Evolutionary conservation across 1,284 basidiomycete species (phyloP).

Genomic region (Cutaneotrichosporon spelunceum): DNA sequence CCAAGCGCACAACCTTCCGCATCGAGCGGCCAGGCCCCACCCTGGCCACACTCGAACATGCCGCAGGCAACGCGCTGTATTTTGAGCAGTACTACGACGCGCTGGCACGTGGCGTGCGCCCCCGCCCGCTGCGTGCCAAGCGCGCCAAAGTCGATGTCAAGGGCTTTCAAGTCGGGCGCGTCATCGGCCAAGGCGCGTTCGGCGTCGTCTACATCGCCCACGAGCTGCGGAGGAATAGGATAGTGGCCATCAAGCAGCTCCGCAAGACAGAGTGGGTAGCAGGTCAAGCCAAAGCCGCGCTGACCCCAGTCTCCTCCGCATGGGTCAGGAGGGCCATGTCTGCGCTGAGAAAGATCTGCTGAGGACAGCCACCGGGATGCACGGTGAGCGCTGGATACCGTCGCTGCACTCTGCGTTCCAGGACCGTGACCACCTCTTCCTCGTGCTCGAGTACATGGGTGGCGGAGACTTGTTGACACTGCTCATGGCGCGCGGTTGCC

Average conservation of each 20-base stretch:
- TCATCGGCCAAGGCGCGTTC: slow-evolving; percentile 95
- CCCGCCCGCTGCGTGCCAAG: slow-evolving; percentile 6
- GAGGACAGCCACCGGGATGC: slow-evolving; percentile 38
- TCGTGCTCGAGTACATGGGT: slow-evolving; percentile 92
- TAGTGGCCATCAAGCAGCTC: slow-evolving; percentile 97
- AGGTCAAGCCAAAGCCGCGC: background rate
- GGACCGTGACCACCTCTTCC: slow-evolving; percentile 86
- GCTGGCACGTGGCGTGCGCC: slow-evolving; percentile 55
- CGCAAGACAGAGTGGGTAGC: slow-evolving; percentile 71
- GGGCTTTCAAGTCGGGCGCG: slow-evolving; percentile 85
- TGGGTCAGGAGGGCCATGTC: slow-evolving; percentile 84
- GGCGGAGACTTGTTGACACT: slow-evolving; percentile 94
- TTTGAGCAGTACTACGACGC: slow-evolving; percentile 96
- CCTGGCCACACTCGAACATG: slow-evolving; percentile 84
- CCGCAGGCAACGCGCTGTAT: slow-evolving; percentile 86
- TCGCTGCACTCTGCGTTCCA: slow-evolving; percentile 74
- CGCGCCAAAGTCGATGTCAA: slow-evolving; percentile 71
- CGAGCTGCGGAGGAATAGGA: slow-evolving; percentile 70
- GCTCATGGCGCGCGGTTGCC: slow-evolving; percentile 88
- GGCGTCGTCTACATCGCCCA: slow-evolving; percentile 90
- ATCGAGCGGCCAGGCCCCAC: slow-evolving; percentile 59
- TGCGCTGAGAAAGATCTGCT: slow-evolving; percentile 51
- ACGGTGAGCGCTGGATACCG: slow-evolving; percentile 76
- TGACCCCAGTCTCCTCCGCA: slow-evolving; percentile 70
- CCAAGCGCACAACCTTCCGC: background rate